Conservation (phyloP, 768 basidiomycete genomes). For the Pleurotus platypus region DNA sequence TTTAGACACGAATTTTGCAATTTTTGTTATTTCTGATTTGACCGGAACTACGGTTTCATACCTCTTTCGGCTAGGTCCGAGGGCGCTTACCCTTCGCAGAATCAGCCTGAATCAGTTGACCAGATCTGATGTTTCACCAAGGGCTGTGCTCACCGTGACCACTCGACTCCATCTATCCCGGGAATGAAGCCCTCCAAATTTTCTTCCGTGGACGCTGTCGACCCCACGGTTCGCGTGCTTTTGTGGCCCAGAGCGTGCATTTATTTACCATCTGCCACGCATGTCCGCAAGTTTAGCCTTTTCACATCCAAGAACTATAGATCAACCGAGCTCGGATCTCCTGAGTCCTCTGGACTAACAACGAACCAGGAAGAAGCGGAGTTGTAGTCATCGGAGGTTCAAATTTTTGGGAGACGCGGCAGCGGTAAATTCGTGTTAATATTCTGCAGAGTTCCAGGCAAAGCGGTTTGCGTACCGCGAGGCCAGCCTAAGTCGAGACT, state of each 20-base stretch:
- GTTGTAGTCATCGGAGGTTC: neutral
- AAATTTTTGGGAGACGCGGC: constrained; percentile 8
- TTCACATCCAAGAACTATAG: constrained; percentile 5
- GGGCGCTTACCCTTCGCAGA: constrained; percentile 7
- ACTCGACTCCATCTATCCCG: neutral
- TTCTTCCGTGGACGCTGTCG: neutral
- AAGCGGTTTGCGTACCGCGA: too few relatives aligned
- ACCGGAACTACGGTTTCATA: constrained; percentile 44
- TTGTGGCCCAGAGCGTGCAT: neutral
- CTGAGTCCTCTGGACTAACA: neutral
- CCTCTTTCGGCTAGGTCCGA: constrained; percentile 47
- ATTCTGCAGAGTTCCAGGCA: too few relatives aligned
- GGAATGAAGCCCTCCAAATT: neutral
- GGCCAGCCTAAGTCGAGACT: too few relatives aligned
- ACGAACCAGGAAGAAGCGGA: neutral
- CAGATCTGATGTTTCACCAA: constrained; percentile 6
- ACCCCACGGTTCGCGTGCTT: constrained; percentile 1
- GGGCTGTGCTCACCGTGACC: constrained; percentile 3
- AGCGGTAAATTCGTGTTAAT: neutral
- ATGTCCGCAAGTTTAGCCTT: constrained; percentile 7
- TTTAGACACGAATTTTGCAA: constrained; percentile 39
- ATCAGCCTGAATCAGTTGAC: constrained; percentile 7
- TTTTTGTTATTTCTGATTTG: constrained; percentile 41
- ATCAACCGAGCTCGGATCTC: constrained; percentile 5
- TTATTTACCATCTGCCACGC: constrained; percentile 3